Evolutionary conservation across 1,284 basidiomycete species (phyloP), one percentile per base, ranked within the genome.

Genomic region (Ceratobasidium sp.): DNA sequence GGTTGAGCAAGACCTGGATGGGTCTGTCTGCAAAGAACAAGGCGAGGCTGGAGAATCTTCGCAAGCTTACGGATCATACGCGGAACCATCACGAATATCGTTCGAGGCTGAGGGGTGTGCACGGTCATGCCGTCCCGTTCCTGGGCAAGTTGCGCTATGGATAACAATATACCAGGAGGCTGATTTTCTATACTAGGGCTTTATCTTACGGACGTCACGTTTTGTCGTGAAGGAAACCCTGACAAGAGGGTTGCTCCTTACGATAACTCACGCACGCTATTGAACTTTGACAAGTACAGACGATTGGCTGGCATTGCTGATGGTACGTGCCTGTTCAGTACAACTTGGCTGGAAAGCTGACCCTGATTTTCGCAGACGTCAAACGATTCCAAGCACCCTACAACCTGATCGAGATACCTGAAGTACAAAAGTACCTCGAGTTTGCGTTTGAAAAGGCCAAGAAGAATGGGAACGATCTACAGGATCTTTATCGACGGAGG

Each of bases 241-340:
- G 91, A 92, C 8, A 86, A 90, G 77, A 87, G 97, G 75, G 86
- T 90, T n/a, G 92, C 94, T 12, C 92, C 92, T 1, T 80, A 87
- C 73, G 89, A 90, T 70, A 84, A 91, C 1, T 87, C 88, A 61
- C 90, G 94, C 80, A 92, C 91, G 78, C 82, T 99, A 59, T 86
- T 98, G 80, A 99, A 99, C 81, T 96, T 97, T 80, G 97, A 96
- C 83, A 97, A 94, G 82, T 97, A 92, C 77, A 89, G 92, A 79
- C 96, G 95, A 80, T 86, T 98, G 71, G 92, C 93, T 23, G 86
- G 91, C 76, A 96, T 97, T 76, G 88, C 96, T 34, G 89, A 92
- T 83, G 95, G 92, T 89, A 75, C 65, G 81, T 76, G 30, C 30
- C 36, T 12, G 34, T 21, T 30, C 46, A 2, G 26, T 28, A 39